Conservation (phyloP, 1,139 yeast genomes). For the Nadsonia starkeyi-henricii region DNA sequence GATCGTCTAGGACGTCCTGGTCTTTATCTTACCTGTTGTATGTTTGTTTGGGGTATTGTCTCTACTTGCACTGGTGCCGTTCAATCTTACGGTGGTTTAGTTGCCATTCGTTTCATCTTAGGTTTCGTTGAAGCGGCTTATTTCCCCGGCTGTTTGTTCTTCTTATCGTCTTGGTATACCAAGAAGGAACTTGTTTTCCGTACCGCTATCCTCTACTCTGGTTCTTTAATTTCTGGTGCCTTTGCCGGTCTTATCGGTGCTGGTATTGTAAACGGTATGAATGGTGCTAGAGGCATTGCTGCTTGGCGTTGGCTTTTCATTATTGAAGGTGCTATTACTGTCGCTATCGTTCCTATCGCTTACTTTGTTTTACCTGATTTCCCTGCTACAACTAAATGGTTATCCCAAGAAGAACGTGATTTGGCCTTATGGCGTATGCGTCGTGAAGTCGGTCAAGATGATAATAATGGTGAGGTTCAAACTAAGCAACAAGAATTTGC, state of each 20-base stretch:
- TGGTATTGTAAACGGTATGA: conserved; percentile 24
- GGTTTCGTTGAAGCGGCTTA: conserved; percentile 19
- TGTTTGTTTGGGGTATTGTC: conserved; percentile 44
- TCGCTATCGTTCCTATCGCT: conserved; percentile 18
- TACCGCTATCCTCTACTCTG: conserved; percentile 43
- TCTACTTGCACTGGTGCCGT: conserved; percentile 49
- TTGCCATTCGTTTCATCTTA: conserved; percentile 20
- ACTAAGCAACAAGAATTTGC: background rate
- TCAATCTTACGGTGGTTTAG: conserved; percentile 15
- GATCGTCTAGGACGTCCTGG: conserved; percentile 38
- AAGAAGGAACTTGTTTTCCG: conserved; percentile 29
- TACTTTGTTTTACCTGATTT: conserved; percentile 28
- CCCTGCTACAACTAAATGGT: conserved; percentile 30
- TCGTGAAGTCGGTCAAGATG: conserved; percentile 17
- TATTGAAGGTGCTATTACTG: conserved; percentile 25
- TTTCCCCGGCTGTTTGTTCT: conserved; percentile 22
- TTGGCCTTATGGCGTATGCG: conserved; percentile 9
- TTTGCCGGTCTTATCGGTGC: conserved; percentile 22
- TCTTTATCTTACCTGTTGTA: conserved; percentile 33
- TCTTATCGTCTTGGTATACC: conserved; percentile 22
- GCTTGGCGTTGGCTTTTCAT: conserved; percentile 28
- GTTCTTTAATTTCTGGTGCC: conserved; percentile 24
- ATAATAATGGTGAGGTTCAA: conserved; percentile 11
- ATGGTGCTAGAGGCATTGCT: conserved; percentile 21
- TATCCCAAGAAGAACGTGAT: conserved; percentile 14